Evolutionary conservation across 495 filamentous ascomycete genomes (phyloP).

Genomic region (Penicillium lividum): DNA sequence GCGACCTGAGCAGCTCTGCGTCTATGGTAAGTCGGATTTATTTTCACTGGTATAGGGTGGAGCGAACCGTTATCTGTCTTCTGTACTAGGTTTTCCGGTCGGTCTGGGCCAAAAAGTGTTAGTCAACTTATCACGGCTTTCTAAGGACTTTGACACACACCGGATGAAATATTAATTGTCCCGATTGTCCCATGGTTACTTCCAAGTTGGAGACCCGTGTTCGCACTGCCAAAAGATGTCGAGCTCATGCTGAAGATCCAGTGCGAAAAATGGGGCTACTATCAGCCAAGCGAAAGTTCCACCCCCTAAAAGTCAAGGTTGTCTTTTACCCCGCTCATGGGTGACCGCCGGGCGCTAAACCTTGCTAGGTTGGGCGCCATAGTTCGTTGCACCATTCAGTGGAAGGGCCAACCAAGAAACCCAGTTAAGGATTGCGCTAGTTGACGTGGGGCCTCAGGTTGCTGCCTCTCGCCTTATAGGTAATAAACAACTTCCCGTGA

Average conservation of each 20-base stretch:
- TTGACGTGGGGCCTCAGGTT: too few relatives aligned
- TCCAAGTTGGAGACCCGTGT: conserved; percentile 2
- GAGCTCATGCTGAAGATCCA: conserved; percentile 6
- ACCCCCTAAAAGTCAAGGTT: conserved; percentile 7
- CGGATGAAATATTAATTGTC: conserved; percentile 4
- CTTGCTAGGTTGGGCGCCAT: too few relatives aligned
- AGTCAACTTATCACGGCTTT: conserved; percentile 2
- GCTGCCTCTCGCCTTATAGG: too few relatives aligned
- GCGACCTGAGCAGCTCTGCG: conserved; percentile 14
- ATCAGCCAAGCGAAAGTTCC: neutral
- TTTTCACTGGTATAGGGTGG: neutral
- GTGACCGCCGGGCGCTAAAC: conserved; percentile 4
- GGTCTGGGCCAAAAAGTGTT: conserved; percentile 9
- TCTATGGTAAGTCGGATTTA: neutral
- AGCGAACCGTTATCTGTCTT: conserved; percentile 11
- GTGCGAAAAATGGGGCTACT: neutral
- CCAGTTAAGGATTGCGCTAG: too few relatives aligned
- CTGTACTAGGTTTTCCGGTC: conserved; percentile 3
- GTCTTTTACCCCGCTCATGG: too few relatives aligned
- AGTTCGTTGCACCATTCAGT: too few relatives aligned
- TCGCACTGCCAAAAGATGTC: conserved; percentile 6
- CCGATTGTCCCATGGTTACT: conserved; percentile 10
- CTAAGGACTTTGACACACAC: neutral
- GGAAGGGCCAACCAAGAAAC: too few relatives aligned
- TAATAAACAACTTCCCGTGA: too few relatives aligned